These are phyloP conservation scores for Acmispon strigosus DNA, from an alignment of 306 rosid genomes.

Conservation along the genomic window DNA sequence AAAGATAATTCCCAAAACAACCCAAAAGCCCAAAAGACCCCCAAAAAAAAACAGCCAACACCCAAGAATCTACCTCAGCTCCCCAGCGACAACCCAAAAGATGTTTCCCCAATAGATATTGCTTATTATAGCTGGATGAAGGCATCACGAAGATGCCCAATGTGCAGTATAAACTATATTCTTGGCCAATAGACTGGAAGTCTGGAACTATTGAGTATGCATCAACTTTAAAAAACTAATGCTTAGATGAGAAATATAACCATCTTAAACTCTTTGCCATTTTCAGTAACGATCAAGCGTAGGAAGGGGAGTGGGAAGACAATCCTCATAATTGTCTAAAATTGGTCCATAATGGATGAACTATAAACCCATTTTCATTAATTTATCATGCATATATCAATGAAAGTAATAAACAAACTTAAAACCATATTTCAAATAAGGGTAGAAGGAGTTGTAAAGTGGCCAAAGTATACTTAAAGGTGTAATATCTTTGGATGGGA, in stretches of 20 bases:
- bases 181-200: not conserved
- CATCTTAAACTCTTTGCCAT: not conserved
- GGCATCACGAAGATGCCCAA: not conserved
- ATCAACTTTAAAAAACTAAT: not conserved
- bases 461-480: not conserved
- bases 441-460: not conserved
- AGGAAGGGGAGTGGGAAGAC: not conserved
- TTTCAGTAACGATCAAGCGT: not conserved
- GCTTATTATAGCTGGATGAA: not conserved
- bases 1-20: too few species aligned
- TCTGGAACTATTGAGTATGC: not conserved
- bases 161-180: not conserved
- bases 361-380: not conserved
- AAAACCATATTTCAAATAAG: slow-evolving; percentile 6
- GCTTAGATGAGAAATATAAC: not conserved
- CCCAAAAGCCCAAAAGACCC: too few species aligned
- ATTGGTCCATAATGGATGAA: not conserved
- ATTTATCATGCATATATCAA: not conserved
- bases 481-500: not conserved
- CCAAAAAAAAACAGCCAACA: too few species aligned
- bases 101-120: too few species aligned
- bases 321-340: not conserved
- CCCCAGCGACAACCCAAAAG: too few species aligned
- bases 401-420: not conserved
- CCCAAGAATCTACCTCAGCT: too few species aligned